These are phyloP conservation scores for Tympanopsis confertula DNA, from an alignment of 2,329 filamentous ascomycete species.

Conservation along the genomic window DNA sequence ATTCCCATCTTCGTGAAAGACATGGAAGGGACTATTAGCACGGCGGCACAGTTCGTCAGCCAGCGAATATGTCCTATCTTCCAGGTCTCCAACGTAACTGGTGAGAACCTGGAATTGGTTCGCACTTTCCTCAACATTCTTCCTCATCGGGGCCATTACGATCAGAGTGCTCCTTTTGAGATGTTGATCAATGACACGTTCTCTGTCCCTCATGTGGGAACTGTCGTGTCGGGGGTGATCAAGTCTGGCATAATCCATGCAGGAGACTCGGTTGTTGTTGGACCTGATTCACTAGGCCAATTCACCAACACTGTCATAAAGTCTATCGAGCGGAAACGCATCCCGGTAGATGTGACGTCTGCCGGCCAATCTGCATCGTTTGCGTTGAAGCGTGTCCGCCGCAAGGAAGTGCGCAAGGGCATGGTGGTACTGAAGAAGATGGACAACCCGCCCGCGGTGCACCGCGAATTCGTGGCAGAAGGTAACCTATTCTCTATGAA, in stretches of 20 bases:
- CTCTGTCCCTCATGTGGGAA: conserved; percentile 92
- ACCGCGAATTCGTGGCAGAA: neutral
- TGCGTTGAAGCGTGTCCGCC: conserved; percentile 72
- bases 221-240: conserved; percentile 87
- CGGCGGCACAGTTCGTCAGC: conserved; percentile 88
- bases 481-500: neutral
- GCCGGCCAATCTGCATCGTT: conserved; percentile 91
- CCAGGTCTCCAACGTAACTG: conserved; percentile 95
- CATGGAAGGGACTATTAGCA: conserved; percentile 84
- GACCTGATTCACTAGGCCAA: conserved; percentile 80
- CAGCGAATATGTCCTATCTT: conserved; percentile 94
- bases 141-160: conserved; percentile 87
- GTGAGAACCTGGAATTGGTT: conserved; percentile 79
- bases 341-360: conserved; percentile 73
- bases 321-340: conserved; percentile 88
- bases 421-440: conserved; percentile 90
- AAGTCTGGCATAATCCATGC: conserved; percentile 79
- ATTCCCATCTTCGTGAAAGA: conserved; percentile 93
- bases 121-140: conserved; percentile 90
- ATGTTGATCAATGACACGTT: conserved; percentile 97
- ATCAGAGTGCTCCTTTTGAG: conserved; percentile 77
- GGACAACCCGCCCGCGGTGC: conserved; percentile 48
- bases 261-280: conserved; percentile 80
- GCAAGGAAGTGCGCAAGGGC: conserved; percentile 90
- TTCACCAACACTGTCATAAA: conserved; percentile 80